phyloP scores from a whole-genome alignment of 441 rosid genomes.

The Populus hybrid region DNA sequence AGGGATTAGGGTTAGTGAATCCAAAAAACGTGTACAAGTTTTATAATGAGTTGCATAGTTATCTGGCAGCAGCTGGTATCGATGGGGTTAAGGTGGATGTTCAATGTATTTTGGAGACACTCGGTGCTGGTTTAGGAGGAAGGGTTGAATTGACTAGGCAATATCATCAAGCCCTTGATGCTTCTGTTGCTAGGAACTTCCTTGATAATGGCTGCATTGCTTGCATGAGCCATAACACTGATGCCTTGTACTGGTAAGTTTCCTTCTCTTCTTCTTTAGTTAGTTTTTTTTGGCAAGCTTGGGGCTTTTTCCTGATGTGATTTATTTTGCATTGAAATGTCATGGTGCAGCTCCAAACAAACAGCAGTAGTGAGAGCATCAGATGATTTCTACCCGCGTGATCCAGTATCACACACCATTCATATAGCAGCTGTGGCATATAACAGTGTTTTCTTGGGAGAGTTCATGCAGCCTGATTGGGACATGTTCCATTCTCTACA shows the following conservation, averaged over 20 bases:
- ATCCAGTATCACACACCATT: constrained; percentile 85
- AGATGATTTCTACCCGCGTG: constrained; percentile 90
- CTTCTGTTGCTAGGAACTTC: constrained; percentile 70
- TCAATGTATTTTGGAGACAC: constrained; percentile 85
- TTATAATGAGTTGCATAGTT: constrained; percentile 71
- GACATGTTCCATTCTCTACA: constrained; percentile 93
- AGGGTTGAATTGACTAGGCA: constrained; percentile 74
- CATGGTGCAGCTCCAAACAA: constrained; percentile 67
- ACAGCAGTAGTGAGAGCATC: constrained; percentile 88
- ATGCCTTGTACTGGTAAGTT: constrained; percentile 83
- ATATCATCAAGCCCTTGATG: constrained; percentile 90
- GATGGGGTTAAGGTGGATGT: constrained; percentile 93
- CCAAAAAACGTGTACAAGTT: constrained; percentile 68
- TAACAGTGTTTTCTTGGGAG: constrained; percentile 86
- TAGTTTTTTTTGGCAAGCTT: neutral
- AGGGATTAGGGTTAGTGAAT: constrained; percentile 80
- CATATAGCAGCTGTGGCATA: constrained; percentile 88
- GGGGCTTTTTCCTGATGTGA: constrained; percentile 9
- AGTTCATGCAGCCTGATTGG: constrained; percentile 92
- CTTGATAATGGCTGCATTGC: constrained; percentile 89
- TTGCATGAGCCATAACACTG: constrained; percentile 94
- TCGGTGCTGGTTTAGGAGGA: constrained; percentile 86
- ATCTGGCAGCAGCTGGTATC: constrained; percentile 75
- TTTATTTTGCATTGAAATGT: neutral
- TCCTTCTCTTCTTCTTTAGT: neutral